These are phyloP conservation scores for Populus euphratica DNA, from an alignment of 345 rosid species.

Conservation along the genomic window DNA sequence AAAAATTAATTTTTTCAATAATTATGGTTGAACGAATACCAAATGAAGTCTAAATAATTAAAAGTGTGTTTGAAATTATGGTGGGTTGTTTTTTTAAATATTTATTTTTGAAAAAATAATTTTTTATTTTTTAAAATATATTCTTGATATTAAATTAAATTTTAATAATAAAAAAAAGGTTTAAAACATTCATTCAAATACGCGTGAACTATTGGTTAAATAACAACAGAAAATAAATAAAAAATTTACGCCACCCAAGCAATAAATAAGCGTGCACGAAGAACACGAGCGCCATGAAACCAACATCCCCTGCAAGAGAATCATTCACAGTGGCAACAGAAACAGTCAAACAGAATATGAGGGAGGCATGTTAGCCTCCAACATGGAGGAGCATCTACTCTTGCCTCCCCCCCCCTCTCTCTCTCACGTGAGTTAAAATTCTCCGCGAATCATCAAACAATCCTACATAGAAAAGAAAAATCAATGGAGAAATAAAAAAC, in stretches of 20 bases:
- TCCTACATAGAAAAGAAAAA: not conserved
- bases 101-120: too few relatives aligned
- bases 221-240: not conserved
- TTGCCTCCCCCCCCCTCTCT: not conserved
- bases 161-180: too few relatives aligned
- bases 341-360: constrained; percentile 9
- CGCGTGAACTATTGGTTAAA: too few relatives aligned
- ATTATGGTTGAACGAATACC: too few relatives aligned
- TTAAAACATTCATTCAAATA: too few relatives aligned
- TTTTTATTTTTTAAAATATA: too few relatives aligned
- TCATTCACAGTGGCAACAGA: not conserved
- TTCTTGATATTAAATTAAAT: too few relatives aligned
- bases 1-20: too few relatives aligned
- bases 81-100: too few relatives aligned
- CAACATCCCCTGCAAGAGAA: constrained; percentile 2
- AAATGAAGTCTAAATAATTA: too few relatives aligned
- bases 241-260: not conserved
- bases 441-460: not conserved
- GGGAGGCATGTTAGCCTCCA: not conserved
- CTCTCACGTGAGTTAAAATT: constrained; percentile 11
- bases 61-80: too few relatives aligned
- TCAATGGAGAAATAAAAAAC: not conserved
- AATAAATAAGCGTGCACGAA: constrained; percentile 9
- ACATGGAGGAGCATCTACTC: not conserved
- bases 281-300: constrained; percentile 1